Conservation (phyloP, 23 red algal genomes). For the Gracilariopsis chorda region DNA sequence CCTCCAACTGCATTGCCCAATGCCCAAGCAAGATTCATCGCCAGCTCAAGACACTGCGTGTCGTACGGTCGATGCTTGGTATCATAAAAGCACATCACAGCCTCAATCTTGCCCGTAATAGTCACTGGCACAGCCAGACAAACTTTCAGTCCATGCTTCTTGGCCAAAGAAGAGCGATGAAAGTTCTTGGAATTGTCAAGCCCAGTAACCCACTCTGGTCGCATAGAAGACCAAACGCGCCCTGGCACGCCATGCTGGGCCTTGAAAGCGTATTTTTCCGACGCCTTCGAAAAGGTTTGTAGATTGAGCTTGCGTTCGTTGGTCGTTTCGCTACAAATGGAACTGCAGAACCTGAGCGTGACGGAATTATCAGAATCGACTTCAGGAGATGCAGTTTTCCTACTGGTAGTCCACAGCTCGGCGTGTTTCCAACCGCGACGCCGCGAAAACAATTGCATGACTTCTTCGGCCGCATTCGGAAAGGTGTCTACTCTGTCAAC, state of each 20-base stretch:
- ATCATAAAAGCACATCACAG: constrained; percentile 76
- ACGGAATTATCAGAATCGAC: neutral
- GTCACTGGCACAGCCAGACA: constrained; percentile 76
- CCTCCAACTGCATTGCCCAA: constrained; percentile 66
- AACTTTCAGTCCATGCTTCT: constrained; percentile 47
- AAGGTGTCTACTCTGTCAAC: constrained; percentile 35
- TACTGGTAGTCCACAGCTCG: constrained; percentile 62
- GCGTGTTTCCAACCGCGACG: constrained; percentile 58
- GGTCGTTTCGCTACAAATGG: constrained; percentile 3
- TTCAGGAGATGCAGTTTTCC: neutral
- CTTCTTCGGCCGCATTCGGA: constrained; percentile 43
- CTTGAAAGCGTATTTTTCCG: constrained; percentile 14
- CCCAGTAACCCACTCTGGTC: constrained; percentile 73
- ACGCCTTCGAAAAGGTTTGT: constrained; percentile 37
- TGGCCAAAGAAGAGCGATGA: constrained; percentile 22
- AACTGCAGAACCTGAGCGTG: constrained; percentile 14
- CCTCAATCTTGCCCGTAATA: constrained; percentile 70
- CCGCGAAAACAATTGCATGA: constrained; percentile 61
- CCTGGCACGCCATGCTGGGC: constrained; percentile 60
- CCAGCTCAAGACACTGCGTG: constrained; percentile 63
- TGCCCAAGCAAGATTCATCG: constrained; percentile 64
- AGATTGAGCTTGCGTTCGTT: neutral
- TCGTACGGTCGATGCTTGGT: constrained; percentile 63
- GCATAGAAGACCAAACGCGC: constrained; percentile 69
- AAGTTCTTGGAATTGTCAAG: constrained; percentile 59